Base-by-base conservation (phyloP, 2,329 filamentous ascomycete species). In the Myotisia sp. region DNA sequence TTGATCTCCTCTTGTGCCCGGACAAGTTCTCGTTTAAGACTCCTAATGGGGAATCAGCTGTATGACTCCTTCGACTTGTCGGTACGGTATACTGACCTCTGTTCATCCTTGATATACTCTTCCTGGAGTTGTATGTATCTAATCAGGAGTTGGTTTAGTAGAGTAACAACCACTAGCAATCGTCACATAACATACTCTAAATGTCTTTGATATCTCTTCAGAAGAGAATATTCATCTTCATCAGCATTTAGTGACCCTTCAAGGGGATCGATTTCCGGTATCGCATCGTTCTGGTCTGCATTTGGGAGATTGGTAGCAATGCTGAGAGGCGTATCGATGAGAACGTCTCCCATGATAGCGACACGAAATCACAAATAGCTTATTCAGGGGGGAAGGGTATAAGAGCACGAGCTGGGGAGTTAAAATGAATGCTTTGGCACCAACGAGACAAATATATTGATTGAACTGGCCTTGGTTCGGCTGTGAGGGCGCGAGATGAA, bases 71-170 rank as follows among this genome's bases (percentile, higher is more conserved):
- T n/a, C n/a, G n/a, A n/a, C n/a, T n/a, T n/a, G n/a, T n/a, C n/a
- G n/a, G n/a, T n/a, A n/a, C n/a, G n/a, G n/a, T n/a, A 13, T 16
- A 36, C 28, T 36, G 62, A 81, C 79, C 83, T 78, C 66, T 98
- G 90, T 69, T 98, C 90, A 74, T 98, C 90, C 67, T 98, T 98
- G 75, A 98, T 98, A 63, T 98, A 98, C 59, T 98, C 90, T 63
- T 98, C 90, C 65, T 98, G 90, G 49, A 98, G 71, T 62, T 94
- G 84, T 57, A 95, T 93, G 60, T 92, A 83, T 59, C 79, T 84
- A 48, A 44, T 37, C 43, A 40, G 24, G 35, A n/a, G n/a, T n/a
- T n/a, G 26, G 29, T 30, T 3, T 10, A 17, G 18, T 12, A 19
- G 31, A 26, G 18, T 9, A 32, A n/a, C 13, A 13, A 16, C 18